A percentile compares a stretch with the other conserved stretches of the same genome.
These are phyloP conservation scores for Prunus mongolica DNA, from an alignment of 306 rosid genomes.

Conservation along the genomic window DNA sequence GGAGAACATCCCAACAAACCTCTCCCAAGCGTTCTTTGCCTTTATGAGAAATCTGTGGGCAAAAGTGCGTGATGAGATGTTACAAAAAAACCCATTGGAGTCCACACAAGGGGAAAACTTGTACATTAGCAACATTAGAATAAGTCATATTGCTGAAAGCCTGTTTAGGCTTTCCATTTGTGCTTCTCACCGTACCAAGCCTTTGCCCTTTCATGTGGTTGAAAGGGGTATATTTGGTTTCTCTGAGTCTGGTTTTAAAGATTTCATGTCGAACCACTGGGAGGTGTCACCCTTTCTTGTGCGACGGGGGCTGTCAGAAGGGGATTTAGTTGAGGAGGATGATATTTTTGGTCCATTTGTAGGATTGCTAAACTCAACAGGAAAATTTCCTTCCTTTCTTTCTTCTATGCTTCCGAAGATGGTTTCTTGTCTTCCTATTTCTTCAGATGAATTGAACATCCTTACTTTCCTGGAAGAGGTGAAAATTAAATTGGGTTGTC, in stretches of 20 bases:
- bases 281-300: constrained; percentile 58
- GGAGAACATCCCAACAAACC: constrained; percentile 34
- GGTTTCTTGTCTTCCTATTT: constrained; percentile 75
- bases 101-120: constrained; percentile 26
- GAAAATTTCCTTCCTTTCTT: constrained; percentile 45
- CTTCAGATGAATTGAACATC: constrained; percentile 70
- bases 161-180: constrained; percentile 67
- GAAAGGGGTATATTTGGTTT: constrained; percentile 51
- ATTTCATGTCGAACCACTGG: constrained; percentile 58
- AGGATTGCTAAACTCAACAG: constrained; percentile 35
- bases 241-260: constrained; percentile 45
- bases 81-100: constrained; percentile 18
- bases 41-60: constrained; percentile 46
- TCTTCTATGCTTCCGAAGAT: constrained; percentile 47
- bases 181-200: constrained; percentile 17
- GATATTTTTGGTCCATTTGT: constrained; percentile 42
- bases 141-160: constrained; percentile 54
- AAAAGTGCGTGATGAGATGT: constrained; percentile 35
- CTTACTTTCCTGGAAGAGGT: constrained; percentile 58
- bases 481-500: constrained; percentile 60
- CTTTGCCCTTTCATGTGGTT: constrained; percentile 41
- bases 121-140: constrained; percentile 43
- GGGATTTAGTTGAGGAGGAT: constrained; percentile 22
- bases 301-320: constrained; percentile 14
- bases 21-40: constrained; percentile 28